Evolutionary conservation across 768 basidiomycete species (phyloP).

Genomic region (Lactarius psammicola): DNA sequence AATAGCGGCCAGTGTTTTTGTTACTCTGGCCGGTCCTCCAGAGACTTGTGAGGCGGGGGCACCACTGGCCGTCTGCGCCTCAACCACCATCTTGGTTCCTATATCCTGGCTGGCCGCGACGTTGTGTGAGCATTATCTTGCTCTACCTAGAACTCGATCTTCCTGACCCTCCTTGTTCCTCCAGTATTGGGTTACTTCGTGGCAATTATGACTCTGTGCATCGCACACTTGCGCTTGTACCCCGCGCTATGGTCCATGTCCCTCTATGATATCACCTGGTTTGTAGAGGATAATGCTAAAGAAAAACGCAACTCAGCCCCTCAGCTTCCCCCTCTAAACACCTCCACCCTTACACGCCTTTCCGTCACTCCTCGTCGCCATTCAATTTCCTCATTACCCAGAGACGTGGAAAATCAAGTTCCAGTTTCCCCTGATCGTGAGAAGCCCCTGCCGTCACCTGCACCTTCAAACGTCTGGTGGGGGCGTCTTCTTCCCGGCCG

Average conservation of each 20-base stretch:
- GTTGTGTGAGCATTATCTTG: slow-evolving; percentile 31
- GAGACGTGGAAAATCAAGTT: slow-evolving; percentile 16
- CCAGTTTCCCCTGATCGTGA: background rate
- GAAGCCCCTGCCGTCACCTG: slow-evolving; percentile 15
- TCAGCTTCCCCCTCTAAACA: slow-evolving; percentile 25
- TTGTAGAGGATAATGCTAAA: slow-evolving; percentile 32
- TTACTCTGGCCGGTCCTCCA: slow-evolving; percentile 46
- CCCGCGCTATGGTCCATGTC: slow-evolving; percentile 53
- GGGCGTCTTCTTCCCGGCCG: slow-evolving; percentile 20
- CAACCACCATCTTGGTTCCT: slow-evolving; percentile 33
- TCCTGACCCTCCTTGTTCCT: background rate
- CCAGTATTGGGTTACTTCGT: slow-evolving; percentile 57
- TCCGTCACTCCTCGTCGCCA: slow-evolving; percentile 29
- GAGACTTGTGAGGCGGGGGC: slow-evolving; percentile 36
- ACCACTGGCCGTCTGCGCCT: slow-evolving; percentile 31
- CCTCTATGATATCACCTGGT: slow-evolving; percentile 60
- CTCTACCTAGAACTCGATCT: background rate
- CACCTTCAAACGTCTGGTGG: slow-evolving; percentile 14
- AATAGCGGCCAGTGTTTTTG: slow-evolving; percentile 49
- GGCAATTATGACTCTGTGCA: slow-evolving; percentile 45
- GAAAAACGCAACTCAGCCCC: slow-evolving; percentile 14
- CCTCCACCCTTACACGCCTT: slow-evolving; percentile 18
- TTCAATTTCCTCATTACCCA: slow-evolving; percentile 22
- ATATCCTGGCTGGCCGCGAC: slow-evolving; percentile 36
- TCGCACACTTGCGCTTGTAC: slow-evolving; percentile 44